A percentile compares a stretch with the other conserved stretches of the same genome.
Conservation (phyloP, 208 protist species). For the Herpetomonas samuelpessoai region DNA sequence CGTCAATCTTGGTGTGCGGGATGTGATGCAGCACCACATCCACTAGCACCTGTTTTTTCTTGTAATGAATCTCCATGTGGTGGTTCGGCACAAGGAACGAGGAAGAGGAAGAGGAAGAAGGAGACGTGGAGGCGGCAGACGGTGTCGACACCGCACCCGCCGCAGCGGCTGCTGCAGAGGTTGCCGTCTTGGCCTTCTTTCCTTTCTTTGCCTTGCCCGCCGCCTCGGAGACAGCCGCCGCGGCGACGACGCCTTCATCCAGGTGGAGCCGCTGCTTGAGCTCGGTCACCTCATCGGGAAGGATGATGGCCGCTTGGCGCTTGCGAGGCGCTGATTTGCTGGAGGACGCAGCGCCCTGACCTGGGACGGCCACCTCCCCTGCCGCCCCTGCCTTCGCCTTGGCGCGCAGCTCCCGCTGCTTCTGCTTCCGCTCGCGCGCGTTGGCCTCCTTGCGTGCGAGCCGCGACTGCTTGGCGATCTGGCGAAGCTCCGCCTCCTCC, state of each 20-base stretch:
- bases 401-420: constrained; percentile 19
- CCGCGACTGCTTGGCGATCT: constrained; percentile 65
- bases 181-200: constrained; percentile 14
- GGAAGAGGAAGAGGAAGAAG: constrained; percentile 10
- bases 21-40: constrained; percentile 80
- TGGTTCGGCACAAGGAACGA: constrained; percentile 43
- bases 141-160: background rate
- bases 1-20: constrained; percentile 65
- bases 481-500: constrained; percentile 82
- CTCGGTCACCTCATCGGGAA: constrained; percentile 70
- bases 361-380: background rate
- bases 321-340: constrained; percentile 11
- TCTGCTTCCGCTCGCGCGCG: constrained; percentile 36
- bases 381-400: constrained; percentile 17
- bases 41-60: constrained; percentile 69
- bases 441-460: constrained; percentile 51
- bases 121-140: constrained; percentile 8
- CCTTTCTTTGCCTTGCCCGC: constrained; percentile 1
- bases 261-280: constrained; percentile 40
- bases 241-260: background rate
- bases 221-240: background rate
- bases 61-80: constrained; percentile 79
- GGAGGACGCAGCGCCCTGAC: background rate
- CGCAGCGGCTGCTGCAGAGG: background rate
- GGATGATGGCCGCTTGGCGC: constrained; percentile 60